A percentile compares a stretch with the other conserved stretches of the same genome.
phyloP scores from a whole-genome alignment of 306 rosid species.

The Abrus precatorius region DNA sequence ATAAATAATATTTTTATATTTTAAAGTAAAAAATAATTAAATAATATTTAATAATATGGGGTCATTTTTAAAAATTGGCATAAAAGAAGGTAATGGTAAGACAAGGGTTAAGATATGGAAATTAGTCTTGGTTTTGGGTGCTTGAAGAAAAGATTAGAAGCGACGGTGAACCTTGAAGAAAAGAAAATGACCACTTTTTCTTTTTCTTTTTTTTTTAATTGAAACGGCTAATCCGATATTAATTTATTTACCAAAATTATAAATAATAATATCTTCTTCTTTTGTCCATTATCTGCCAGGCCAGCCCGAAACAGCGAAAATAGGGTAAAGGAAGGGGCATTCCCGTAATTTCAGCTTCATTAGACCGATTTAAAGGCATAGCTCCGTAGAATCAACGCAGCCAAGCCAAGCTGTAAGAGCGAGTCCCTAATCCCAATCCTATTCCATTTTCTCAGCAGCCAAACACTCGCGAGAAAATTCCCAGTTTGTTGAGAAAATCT shows the following conservation, averaged over 20 bases:
- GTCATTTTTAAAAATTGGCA: too few relatives aligned
- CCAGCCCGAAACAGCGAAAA: constrained; percentile 51
- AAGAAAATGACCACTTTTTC: constrained; percentile 41
- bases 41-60: too few relatives aligned
- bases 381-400: constrained; percentile 51
- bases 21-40: too few relatives aligned
- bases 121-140: too few relatives aligned
- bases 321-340: constrained; percentile 49
- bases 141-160: background rate
- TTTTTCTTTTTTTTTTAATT: background rate
- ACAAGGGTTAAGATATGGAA: too few relatives aligned
- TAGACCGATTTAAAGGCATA: constrained; percentile 6
- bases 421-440: background rate
- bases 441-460: constrained; percentile 35
- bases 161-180: constrained; percentile 37
- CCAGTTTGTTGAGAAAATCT: background rate
- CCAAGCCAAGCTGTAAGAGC: background rate
- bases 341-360: constrained; percentile 24
- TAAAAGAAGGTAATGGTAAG: too few relatives aligned
- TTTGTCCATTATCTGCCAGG: constrained; percentile 33
- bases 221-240: background rate
- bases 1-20: too few relatives aligned
- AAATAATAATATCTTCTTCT: background rate
- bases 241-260: background rate
- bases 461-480: constrained; percentile 19